Conservation (phyloP, 805 yeast genomes). For the Suhomyces kilbournensis region DNA sequence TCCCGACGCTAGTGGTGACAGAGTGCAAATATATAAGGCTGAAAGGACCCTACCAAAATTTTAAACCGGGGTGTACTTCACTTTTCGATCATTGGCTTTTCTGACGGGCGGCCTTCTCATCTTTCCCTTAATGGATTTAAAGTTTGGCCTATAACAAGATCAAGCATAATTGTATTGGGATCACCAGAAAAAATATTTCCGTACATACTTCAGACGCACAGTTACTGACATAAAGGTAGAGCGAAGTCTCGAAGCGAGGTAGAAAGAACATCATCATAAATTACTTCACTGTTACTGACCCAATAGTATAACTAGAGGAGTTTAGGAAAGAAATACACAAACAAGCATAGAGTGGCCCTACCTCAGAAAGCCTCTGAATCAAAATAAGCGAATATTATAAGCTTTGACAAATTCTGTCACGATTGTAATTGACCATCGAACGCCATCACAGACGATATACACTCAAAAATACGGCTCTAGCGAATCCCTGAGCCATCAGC, state of each 20-base stretch:
- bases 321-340: neutral
- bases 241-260: neutral
- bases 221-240: neutral
- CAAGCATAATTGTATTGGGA: neutral
- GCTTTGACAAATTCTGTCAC: neutral
- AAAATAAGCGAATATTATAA: neutral
- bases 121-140: neutral
- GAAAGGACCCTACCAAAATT: neutral
- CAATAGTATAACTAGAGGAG: neutral
- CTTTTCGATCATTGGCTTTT: neutral
- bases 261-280: neutral
- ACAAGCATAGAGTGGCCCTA: neutral
- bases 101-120: neutral
- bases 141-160: neutral
- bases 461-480: neutral
- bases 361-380: neutral
- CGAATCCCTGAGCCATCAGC: neutral
- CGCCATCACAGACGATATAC: neutral
- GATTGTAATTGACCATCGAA: neutral
- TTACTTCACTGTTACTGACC: neutral
- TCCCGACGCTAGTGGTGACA: neutral
- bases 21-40: neutral
- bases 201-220: neutral
- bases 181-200: neutral
- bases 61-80: neutral